These are phyloP conservation scores for Cyberlindnera subsufficiens DNA, from an alignment of 805 yeast species.

Conservation along the genomic window DNA sequence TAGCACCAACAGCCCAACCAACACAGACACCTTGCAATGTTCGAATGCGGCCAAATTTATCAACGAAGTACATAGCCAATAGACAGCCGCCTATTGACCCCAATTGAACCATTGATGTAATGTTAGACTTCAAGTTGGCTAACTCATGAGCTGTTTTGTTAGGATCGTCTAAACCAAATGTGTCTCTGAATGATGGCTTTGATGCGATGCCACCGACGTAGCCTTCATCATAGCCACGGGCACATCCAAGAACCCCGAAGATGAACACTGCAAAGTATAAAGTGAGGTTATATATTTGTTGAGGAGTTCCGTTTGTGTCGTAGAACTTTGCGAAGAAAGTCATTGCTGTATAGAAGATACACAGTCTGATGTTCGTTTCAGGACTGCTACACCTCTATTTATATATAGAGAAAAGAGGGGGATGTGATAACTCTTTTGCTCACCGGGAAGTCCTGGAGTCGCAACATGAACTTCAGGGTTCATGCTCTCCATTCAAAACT, in stretches of 20 bases:
- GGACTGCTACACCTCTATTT: too few species aligned
- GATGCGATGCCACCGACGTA: conserved; percentile 39
- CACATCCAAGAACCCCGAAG: conserved; percentile 51
- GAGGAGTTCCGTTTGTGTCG: conserved; percentile 26
- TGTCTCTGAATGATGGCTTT: conserved; percentile 34
- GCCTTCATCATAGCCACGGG: conserved; percentile 57
- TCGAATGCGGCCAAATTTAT: conserved; percentile 45
- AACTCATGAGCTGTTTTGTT: conserved; percentile 27
- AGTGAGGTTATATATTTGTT: conserved; percentile 41
- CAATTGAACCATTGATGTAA: conserved; percentile 53
- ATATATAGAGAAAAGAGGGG: too few species aligned
- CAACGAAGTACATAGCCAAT: conserved; percentile 42
- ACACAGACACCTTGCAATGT: conserved; percentile 38
- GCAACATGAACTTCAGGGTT: not conserved
- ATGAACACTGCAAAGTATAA: conserved; percentile 39
- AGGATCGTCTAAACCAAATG: conserved; percentile 40
- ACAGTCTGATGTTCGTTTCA: too few species aligned
- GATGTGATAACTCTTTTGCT: not conserved
- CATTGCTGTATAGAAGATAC: not conserved
- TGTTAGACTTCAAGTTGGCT: conserved; percentile 47
- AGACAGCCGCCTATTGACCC: conserved; percentile 51
- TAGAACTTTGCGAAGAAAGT: conserved; percentile 12
- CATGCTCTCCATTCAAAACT: too few species aligned
- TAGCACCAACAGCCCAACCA: conserved; percentile 39
- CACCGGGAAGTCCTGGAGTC: too few species aligned